A percentile compares a stretch with the other conserved stretches of the same genome.
Conservation (phyloP, 108 stramenopile genomes). For the Craspedostauros australis region DNA sequence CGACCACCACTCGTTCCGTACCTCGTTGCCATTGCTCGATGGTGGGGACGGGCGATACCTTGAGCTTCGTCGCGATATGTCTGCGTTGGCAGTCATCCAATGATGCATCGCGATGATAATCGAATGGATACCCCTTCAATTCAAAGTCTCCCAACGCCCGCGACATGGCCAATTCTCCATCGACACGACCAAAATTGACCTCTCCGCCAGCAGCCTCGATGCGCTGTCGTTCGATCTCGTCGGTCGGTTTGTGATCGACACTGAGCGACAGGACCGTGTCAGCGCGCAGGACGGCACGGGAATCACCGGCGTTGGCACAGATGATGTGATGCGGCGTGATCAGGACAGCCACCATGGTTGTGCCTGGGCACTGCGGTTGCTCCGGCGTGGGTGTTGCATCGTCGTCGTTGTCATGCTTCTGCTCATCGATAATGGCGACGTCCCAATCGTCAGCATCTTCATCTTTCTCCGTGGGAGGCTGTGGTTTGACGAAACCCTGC, state of each 20-base stretch:
- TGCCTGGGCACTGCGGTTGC: conserved; percentile 47
- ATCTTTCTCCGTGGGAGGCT: conserved; percentile 1
- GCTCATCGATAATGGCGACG: background rate
- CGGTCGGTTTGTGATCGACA: conserved; percentile 90
- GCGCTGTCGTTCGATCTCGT: conserved; percentile 52
- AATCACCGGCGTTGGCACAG: conserved; percentile 97
- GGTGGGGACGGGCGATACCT: conserved; percentile 83
- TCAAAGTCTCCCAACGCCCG: conserved; percentile 86
- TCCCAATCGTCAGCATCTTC: background rate
- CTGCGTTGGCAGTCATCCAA: background rate
- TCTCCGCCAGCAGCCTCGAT: conserved; percentile 65
- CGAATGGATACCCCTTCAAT: conserved; percentile 54
- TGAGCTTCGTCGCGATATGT: conserved; percentile 34
- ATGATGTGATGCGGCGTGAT: conserved; percentile 80
- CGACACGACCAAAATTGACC: conserved; percentile 72
- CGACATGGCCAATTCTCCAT: conserved; percentile 89
- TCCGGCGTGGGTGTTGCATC: conserved; percentile 1
- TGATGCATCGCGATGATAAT: background rate
- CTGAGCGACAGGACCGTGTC: conserved; percentile 52
- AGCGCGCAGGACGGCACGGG: conserved; percentile 57
- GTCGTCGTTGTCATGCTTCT: background rate
- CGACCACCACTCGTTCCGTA: conserved; percentile 75
- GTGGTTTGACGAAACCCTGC: conserved; percentile 8
- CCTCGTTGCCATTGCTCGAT: conserved; percentile 44
- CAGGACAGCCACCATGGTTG: conserved; percentile 81